Conservation (phyloP, 2,329 filamentous ascomycete genomes). For the Ophiostoma australiae region DNA sequence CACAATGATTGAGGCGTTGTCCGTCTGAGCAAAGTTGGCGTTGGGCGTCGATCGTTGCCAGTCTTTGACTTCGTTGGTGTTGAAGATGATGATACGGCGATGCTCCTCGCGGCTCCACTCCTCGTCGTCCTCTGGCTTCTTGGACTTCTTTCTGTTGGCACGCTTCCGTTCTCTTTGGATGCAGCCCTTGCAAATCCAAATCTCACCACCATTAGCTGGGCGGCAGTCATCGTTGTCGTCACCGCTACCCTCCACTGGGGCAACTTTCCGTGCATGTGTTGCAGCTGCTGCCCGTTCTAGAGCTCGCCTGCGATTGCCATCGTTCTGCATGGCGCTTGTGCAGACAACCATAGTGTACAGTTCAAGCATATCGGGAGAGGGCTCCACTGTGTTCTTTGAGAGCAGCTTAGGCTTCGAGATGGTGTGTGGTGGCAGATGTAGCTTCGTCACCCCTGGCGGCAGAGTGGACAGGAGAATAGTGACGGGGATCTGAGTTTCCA, state of each 20-base stretch:
- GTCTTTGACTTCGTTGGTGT: slow-evolving; percentile 79
- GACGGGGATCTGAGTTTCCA: slow-evolving; percentile 94
- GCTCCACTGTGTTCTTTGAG: slow-evolving; percentile 63
- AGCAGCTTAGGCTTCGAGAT: slow-evolving; percentile 93
- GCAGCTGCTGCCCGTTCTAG: slow-evolving; percentile 53
- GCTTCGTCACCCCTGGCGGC: slow-evolving; percentile 67
- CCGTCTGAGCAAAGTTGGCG: slow-evolving; percentile 28
- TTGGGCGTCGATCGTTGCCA: slow-evolving; percentile 59
- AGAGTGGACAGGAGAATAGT: slow-evolving; percentile 72
- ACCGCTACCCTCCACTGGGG: slow-evolving; percentile 48
- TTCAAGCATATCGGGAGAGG: slow-evolving; percentile 69
- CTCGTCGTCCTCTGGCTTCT: slow-evolving; percentile 88
- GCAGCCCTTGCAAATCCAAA: slow-evolving; percentile 87
- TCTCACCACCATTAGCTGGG: slow-evolving; percentile 84
- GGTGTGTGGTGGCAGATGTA: slow-evolving; percentile 83
- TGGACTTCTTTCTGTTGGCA: slow-evolving; percentile 85
- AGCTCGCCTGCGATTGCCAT: slow-evolving; percentile 61
- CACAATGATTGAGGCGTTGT: slow-evolving; percentile 54
- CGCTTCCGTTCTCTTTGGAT: slow-evolving; percentile 87
- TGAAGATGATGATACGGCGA: slow-evolving; percentile 83
- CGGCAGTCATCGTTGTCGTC: slow-evolving; percentile 59
- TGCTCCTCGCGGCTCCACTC: slow-evolving; percentile 76
- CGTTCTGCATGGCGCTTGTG: slow-evolving; percentile 82
- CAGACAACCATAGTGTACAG: slow-evolving; percentile 80
- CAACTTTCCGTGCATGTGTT: slow-evolving; percentile 33